A percentile compares a stretch with the other conserved stretches of the same genome.
Conservation (phyloP, 352 stramenopile species). For the Elongisporangium anandrum region DNA sequence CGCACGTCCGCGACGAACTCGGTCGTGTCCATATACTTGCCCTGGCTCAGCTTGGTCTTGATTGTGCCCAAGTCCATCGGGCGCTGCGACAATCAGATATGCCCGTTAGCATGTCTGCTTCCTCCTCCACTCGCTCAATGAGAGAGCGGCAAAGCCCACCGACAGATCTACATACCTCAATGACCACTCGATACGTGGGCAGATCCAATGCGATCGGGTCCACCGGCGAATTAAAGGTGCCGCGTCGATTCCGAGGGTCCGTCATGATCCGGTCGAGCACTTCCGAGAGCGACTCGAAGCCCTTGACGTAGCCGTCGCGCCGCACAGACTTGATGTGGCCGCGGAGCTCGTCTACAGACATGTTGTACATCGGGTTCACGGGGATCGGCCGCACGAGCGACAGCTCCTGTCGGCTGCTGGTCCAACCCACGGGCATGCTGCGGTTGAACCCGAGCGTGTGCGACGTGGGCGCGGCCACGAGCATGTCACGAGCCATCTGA, state of each 20-base stretch:
- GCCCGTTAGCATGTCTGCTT: neutral
- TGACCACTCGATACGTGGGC: slow-evolving; percentile 62
- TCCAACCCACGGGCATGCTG: slow-evolving; percentile 48
- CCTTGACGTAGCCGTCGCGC: slow-evolving; percentile 51
- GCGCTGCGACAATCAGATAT: slow-evolving; percentile 18
- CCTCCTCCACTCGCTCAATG: neutral
- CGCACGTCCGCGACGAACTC: slow-evolving; percentile 78
- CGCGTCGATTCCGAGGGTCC: slow-evolving; percentile 63
- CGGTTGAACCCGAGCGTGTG: slow-evolving; percentile 41
- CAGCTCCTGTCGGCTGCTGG: slow-evolving; percentile 5
- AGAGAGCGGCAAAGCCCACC: neutral
- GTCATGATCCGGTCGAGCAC: slow-evolving; percentile 73
- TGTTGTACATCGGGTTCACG: slow-evolving; percentile 53
- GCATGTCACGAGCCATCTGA: slow-evolving; percentile 7
- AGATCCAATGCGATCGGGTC: slow-evolving; percentile 65
- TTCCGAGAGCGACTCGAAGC: slow-evolving; percentile 59
- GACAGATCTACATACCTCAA: slow-evolving; percentile 26
- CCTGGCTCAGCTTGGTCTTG: slow-evolving; percentile 71
- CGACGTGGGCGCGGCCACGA: slow-evolving; percentile 12
- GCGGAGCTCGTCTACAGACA: slow-evolving; percentile 52
- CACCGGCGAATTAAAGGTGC: slow-evolving; percentile 74
- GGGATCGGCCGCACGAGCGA: slow-evolving; percentile 9
- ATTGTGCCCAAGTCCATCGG: slow-evolving; percentile 93
- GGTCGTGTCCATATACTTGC: slow-evolving; percentile 80
- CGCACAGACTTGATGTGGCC: slow-evolving; percentile 67